Evolutionary conservation across 371 early-diverging fungal genomes (phyloP), one percentile per base, ranked within the genome.

Genomic region (Lichtheimia ornata): DNA sequence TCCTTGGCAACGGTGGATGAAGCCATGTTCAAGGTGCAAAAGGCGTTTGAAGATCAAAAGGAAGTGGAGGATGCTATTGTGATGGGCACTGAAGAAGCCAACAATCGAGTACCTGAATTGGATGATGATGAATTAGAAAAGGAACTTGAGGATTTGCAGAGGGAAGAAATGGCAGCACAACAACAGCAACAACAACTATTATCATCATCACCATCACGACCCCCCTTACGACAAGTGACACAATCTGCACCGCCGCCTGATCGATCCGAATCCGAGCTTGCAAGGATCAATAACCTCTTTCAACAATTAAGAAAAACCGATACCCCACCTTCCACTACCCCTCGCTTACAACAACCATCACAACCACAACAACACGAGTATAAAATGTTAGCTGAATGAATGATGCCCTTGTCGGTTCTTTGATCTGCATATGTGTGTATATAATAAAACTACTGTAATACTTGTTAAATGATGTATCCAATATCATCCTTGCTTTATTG

Each of bases 31-130:
- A 72, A 72, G 6, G 60, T 86, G 18, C 76, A 79, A 41, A 70
- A 75, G 20, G 69, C 72, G 1, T 69, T 86, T 5, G 72, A 82
- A 6, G 86, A 84, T 55, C 81, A 82, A 50, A 67, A 65, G n/a
- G 84, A 86, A 50, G 72, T 86, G 18, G 84, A 86, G 27, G 73
- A 73, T 27, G 84, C 84, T 0, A 72, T 86, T 42, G 55, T 45
- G 24, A 52, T 61, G 52, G 76, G 69, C 25, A 72, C 61, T 43
- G 63, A 67, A 30, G 67, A 67, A 56, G 64, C 50, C 14, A 59
- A 49, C 17, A 40, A 51, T 4, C 9, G 42, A 53, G 59, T 53
- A 9, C 17, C 49, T 2, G 67, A 43, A 5, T 45, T 67, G 1
- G 70, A 72, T 50, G 70, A 79, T 12, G 74, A 72, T 2, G 81